Evolutionary conservation across 257 asterid genomes (phyloP).

Genomic region (Mitragyna speciosa): DNA sequence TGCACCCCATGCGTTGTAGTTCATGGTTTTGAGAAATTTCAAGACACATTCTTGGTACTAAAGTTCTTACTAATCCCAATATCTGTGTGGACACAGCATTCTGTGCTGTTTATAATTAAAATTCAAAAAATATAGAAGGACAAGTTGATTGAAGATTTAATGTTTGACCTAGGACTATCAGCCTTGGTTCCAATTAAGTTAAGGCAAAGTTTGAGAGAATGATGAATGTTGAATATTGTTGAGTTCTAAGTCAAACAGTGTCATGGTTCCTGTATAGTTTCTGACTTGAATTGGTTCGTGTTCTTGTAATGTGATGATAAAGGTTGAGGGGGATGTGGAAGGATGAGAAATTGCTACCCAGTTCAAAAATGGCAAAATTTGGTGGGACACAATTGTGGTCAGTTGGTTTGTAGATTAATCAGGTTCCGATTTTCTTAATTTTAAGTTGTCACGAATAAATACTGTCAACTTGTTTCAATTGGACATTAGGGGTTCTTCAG

Average conservation of each 20-base stretch:
- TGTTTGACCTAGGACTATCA: slow-evolving; percentile 47
- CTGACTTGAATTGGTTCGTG: slow-evolving; percentile 65
- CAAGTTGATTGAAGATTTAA: slow-evolving; percentile 47
- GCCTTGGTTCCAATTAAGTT: slow-evolving; percentile 38
- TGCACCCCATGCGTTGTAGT: too few species aligned
- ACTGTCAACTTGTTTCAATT: slow-evolving; percentile 51
- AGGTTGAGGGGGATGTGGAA: slow-evolving; percentile 53
- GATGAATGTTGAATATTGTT: slow-evolving; percentile 71
- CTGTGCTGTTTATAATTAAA: too few species aligned
- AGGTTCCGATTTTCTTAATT: slow-evolving; percentile 57
- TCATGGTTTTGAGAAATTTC: too few species aligned
- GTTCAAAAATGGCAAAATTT: slow-evolving; percentile 44
- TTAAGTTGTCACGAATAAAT: slow-evolving; percentile 66
- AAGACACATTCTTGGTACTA: too few species aligned
- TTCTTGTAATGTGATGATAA: slow-evolving; percentile 66
- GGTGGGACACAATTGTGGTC: slow-evolving; percentile 58
- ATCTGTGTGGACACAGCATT: too few species aligned
- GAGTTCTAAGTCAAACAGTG: neutral
- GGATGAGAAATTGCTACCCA: slow-evolving; percentile 47
- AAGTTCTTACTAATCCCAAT: too few species aligned
- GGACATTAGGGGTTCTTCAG: slow-evolving; percentile 34
- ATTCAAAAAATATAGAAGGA: slow-evolving; percentile 27
- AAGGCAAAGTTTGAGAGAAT: slow-evolving; percentile 42
- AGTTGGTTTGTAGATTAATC: slow-evolving; percentile 56
- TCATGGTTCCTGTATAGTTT: slow-evolving; percentile 38